Evolutionary conservation across 2,329 filamentous ascomycete species (phyloP), one percentile per base, ranked within the genome.

Genomic region (Atkinsonella hypoxylon): DNA sequence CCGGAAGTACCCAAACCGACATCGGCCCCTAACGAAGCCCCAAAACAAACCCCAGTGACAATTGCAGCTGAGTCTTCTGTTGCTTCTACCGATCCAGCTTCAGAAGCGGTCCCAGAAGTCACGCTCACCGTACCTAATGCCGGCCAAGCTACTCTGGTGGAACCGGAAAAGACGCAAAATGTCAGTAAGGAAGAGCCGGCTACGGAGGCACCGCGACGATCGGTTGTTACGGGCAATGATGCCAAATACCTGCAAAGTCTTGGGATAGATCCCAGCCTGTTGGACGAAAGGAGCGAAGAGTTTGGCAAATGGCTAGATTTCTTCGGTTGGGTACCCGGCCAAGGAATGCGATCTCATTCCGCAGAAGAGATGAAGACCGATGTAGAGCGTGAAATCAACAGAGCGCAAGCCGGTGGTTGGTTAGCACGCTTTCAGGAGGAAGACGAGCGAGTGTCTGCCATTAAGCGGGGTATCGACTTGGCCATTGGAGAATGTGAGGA

Each of bases 401-500:
- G 89, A 57, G 86, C 91, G 2, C 91, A 96, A 69, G 90, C 90
- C 47, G 91, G 89, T 51, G 90, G 88, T 54, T 97, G 91, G 90
- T 75, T 97, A 45, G 84, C 85, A 47, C 84, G 91, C 53, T 78
- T 84, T 56, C 74, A 91, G 57, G 87, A 93, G 57, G 89, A 95
- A 60, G 91, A 97, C 63, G 89, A 93, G 54, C 81, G 91, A 52
- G 86, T 96, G 2, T 84, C 89, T 52, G 85, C 87, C 26, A 88
- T 98, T 58, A 89, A 91, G 59, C 79, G 74, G 51, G 82, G 95
- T 50, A 83, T 98, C 50, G 91, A 98, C 62, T 77, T 84, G 56
- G 87, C 89, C n/a, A 89, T 98, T 59, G 79, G 83, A 18, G 93
- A 98, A 69, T 97, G 93, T 61, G 94, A 98, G 59, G 91, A 97